Evolutionary conservation across 306 rosid genomes (phyloP), one percentile per base, ranked within the genome.

Genomic region (Castanea mollissima): DNA sequence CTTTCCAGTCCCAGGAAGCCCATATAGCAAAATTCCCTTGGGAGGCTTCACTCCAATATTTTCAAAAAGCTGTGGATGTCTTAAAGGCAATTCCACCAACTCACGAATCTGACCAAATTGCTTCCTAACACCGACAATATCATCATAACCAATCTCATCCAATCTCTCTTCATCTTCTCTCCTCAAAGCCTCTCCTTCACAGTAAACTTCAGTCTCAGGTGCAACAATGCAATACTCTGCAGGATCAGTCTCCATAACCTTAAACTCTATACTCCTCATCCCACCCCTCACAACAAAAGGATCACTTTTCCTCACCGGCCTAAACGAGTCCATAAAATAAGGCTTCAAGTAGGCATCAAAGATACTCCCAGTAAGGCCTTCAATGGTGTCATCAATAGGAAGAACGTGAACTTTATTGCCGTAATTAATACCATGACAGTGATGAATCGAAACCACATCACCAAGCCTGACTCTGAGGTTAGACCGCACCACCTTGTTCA

Each of bases 1-100:
- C 75, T 83, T 83, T 21, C 87, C 87, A 3, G 87, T 74, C n/a
- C 81, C 87, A 25, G 84, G 84, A 34, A 84, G 84, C 52, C 87
- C 87, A 73, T 84, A 84, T 12, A 80, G 73, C 4, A 80, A 80
- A 72, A 84, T 82, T 27, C 87, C 87, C 80, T 84, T 83, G 8
- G 75, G 75, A 13, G 75, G 81, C n/a, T 78, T 78, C 10, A 78
- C 81, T 29, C 81, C 81, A 55, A 78, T 54, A 46, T 65, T 51
- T 31, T 77, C 68, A 19, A 77, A 77, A 25, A 77, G 67, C 65
- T 77, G 55, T 14, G 80, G 80, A 56, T 78, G 81, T 57, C 81
- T 78, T 25, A 55, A 31, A 12, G 81, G 81, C 32, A 78, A 55
- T 68, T 78, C 81, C 31, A 78, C 81, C 74, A 56, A 70, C 29